Conservation (phyloP, 2,329 filamentous ascomycete species). For the Claviceps pusilla region DNA sequence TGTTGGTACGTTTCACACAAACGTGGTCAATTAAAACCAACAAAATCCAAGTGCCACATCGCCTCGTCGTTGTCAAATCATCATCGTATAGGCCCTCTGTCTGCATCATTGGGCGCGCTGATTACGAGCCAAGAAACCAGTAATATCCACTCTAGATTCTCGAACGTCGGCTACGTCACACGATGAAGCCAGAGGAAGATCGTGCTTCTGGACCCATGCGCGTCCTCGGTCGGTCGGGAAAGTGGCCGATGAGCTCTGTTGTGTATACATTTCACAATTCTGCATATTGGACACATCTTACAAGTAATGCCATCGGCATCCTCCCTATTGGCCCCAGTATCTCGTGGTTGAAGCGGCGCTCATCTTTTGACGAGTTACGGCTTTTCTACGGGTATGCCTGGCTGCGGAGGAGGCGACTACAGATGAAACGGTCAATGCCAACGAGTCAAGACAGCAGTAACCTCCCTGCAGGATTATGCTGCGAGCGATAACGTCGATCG, state of each 20-base stretch:
- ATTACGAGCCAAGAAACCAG: not conserved
- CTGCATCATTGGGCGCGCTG: not conserved
- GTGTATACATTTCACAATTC: not conserved
- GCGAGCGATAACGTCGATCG: not conserved
- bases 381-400: not conserved
- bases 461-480: not conserved
- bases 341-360: not conserved
- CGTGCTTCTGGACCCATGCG: not conserved
- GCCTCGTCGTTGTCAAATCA: too few relatives aligned
- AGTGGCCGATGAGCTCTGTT: not conserved
- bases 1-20: not conserved
- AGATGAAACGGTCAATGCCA: not conserved
- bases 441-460: not conserved
- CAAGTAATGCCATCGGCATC: not conserved
- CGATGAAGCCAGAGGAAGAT: not conserved
- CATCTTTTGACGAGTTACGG: not conserved
- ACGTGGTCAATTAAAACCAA: not conserved
- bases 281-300: not conserved
- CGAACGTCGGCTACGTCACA: not conserved
- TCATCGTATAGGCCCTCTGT: not conserved
- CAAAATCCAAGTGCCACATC: not conserved
- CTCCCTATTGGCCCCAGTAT: too few relatives aligned
- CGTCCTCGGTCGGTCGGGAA: not conserved
- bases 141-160: not conserved
- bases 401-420: not conserved